Evolutionary conservation across 169 alveolate species (phyloP).

Genomic region (Neospora caninum): DNA sequence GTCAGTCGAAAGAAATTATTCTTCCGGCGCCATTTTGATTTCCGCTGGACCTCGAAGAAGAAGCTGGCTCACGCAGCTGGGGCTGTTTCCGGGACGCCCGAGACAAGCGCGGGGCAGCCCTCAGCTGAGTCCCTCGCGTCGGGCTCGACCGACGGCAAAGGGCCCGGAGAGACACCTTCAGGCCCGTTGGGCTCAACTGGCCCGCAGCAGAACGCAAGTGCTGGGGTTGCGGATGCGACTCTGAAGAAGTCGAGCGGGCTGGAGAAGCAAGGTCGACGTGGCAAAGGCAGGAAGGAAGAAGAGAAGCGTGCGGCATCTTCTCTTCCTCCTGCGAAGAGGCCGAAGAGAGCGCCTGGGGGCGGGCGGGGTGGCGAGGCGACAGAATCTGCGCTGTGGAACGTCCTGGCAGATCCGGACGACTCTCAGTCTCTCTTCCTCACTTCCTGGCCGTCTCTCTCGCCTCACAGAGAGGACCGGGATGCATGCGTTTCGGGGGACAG

Average conservation of each 20-base stretch:
- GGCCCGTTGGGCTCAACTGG: not conserved
- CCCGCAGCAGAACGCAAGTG: not conserved
- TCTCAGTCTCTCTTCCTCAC: constrained; percentile 29
- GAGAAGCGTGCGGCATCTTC: not conserved
- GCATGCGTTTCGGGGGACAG: not conserved
- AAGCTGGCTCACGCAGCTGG: not conserved
- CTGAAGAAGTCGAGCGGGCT: not conserved
- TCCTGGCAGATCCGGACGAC: not conserved
- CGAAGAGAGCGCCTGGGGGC: not conserved
- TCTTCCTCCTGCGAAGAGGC: not conserved
- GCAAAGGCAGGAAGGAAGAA: not conserved
- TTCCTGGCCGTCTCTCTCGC: constrained; percentile 39
- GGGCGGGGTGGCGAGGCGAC: not conserved
- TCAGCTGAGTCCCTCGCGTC: no score
- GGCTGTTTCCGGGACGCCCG: not conserved
- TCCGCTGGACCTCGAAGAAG: constrained; percentile 37
- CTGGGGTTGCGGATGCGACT: not conserved
- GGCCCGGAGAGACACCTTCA: not conserved
- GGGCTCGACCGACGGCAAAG: no score
- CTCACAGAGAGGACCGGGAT: not conserved
- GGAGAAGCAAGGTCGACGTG: not conserved
- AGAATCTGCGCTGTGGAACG: not conserved
- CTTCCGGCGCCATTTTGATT: not conserved
- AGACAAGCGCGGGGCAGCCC: no score
- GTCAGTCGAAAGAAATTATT: not conserved